phyloP scores from a whole-genome alignment of 345 rosid species.

The Camelina neglecta region DNA sequence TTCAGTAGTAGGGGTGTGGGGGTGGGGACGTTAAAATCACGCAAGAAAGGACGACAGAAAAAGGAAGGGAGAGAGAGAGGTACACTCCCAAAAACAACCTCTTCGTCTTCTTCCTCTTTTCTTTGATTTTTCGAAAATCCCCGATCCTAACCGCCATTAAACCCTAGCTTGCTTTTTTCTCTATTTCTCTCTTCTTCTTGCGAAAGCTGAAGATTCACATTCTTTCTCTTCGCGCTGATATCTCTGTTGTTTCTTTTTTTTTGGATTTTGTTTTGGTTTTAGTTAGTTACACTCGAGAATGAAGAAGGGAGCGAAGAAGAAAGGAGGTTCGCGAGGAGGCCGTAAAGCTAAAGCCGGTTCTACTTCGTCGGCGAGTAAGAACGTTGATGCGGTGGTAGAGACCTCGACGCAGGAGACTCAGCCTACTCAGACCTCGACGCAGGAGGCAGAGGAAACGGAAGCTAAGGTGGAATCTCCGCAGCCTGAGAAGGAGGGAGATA shows the following conservation, averaged over 20 bases:
- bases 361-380: slow-evolving; percentile 26
- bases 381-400: slow-evolving; percentile 6
- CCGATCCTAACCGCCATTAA: slow-evolving; percentile 39
- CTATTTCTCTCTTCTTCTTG: neutral
- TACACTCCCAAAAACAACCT: slow-evolving; percentile 27
- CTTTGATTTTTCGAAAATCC: slow-evolving; percentile 12
- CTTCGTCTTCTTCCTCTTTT: slow-evolving; percentile 14
- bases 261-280: neutral
- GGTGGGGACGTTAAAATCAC: neutral
- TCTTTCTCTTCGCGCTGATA: neutral
- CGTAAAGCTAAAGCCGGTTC: slow-evolving; percentile 33
- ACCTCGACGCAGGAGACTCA: neutral
- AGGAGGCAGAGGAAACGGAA: neutral
- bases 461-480: slow-evolving; percentile 6
- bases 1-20: neutral
- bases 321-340: slow-evolving; percentile 37
- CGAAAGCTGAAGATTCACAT: neutral
- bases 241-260: neutral
- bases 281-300: slow-evolving; percentile 25
- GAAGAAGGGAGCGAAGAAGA: slow-evolving; percentile 50
- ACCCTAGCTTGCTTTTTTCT: slow-evolving; percentile 16
- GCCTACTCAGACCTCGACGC: slow-evolving; percentile 14
- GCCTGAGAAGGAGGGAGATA: neutral
- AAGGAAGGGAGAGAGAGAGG: neutral
- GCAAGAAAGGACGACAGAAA: slow-evolving; percentile 9